Conservation (phyloP, 2,329 filamentous ascomycete genomes). For the Claviceps fusiformis region DNA sequence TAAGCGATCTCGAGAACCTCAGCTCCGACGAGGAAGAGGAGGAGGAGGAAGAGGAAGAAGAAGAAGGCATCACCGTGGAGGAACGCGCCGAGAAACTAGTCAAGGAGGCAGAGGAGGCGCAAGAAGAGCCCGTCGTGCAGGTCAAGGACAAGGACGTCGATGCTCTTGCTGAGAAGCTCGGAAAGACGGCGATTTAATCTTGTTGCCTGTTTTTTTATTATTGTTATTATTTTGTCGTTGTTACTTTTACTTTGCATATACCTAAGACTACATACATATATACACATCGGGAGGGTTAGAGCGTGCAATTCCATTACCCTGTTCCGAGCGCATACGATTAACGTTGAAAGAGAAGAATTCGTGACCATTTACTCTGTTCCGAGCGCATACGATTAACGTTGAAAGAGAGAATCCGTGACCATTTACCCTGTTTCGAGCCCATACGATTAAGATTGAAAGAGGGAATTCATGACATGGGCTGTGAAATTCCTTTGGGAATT, state of each 20-base stretch:
- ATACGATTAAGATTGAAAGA: no score
- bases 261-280: conserved; percentile 1
- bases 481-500: no score
- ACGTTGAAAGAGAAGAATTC: no score
- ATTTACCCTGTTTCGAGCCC: no score
- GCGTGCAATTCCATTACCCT: conserved; percentile 15
- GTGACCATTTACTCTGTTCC: no score
- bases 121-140: conserved; percentile 59
- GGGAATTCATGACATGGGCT: no score
- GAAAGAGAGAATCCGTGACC: no score
- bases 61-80: conserved; percentile 43
- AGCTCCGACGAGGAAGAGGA: conserved; percentile 56
- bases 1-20: conserved; percentile 75
- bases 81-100: conserved; percentile 56
- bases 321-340: neutral
- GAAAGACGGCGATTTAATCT: conserved; percentile 48
- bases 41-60: conserved; percentile 46
- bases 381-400: no score
- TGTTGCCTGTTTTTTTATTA: neutral
- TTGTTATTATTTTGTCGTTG: neutral
- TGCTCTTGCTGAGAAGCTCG: conserved; percentile 59
- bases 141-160: conserved; percentile 68
- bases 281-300: conserved; percentile 7
- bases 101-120: conserved; percentile 56
- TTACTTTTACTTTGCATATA: neutral